Evolutionary conservation across 1,139 yeast genomes (phyloP).

Genomic region (Yarrowia galli): DNA sequence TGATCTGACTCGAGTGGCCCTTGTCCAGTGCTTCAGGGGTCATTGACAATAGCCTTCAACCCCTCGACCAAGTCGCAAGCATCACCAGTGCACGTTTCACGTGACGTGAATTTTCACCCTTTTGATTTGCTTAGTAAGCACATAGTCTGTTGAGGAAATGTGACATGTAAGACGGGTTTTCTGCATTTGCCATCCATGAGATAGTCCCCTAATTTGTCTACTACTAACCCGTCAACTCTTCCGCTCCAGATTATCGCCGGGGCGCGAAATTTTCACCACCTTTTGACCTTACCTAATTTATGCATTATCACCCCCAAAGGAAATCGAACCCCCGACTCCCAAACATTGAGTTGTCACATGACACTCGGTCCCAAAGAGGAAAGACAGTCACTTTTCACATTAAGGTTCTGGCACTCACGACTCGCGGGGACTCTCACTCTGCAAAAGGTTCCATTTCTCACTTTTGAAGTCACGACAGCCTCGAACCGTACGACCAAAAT

Average conservation of each 20-base stretch:
- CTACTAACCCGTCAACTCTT: no score
- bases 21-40: no score
- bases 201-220: no score
- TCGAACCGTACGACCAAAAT: constrained; percentile 57
- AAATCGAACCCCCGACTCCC: neutral
- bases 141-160: neutral
- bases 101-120: neutral
- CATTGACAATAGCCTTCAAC: no score
- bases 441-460: constrained; percentile 34
- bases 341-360: constrained; percentile 28
- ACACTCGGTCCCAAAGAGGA: constrained; percentile 3
- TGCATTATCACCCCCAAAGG: neutral
- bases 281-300: neutral
- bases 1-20: no score
- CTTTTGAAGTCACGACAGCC: constrained; percentile 38
- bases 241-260: neutral
- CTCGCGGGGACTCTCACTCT: constrained; percentile 34
- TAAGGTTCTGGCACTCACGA: constrained; percentile 36
- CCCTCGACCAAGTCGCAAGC: neutral
- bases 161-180: no score
- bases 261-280: neutral
- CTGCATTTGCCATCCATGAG: neutral
- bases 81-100: neutral
- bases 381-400: constrained; percentile 38
- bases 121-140: neutral